Evolutionary conservation across 2,329 filamentous ascomycete species (phyloP).

Genomic region (Stagonosporopsis vannaccii): DNA sequence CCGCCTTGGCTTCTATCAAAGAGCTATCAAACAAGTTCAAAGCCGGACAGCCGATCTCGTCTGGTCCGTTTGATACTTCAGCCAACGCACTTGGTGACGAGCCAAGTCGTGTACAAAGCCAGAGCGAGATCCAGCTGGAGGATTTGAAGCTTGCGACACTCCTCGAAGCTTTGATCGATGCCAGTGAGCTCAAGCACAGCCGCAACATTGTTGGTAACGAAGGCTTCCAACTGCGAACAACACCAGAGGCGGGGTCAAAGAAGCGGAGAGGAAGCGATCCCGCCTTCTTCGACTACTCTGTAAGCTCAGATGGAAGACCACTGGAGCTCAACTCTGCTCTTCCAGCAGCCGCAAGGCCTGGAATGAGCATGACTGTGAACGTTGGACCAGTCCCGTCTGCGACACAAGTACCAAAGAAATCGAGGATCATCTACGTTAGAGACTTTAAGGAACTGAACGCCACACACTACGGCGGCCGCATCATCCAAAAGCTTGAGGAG

Average conservation of each 20-base stretch:
- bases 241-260: background rate
- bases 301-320: constrained; percentile 25
- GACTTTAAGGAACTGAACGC: constrained; percentile 81
- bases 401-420: constrained; percentile 44
- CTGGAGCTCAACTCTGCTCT: constrained; percentile 38
- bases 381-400: constrained; percentile 25
- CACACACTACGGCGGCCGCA: constrained; percentile 70
- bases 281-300: constrained; percentile 43
- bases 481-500: constrained; percentile 74
- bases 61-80: constrained; percentile 22
- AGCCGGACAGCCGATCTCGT: constrained; percentile 13
- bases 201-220: constrained; percentile 20
- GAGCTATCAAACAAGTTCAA: constrained; percentile 29
- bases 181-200: constrained; percentile 40
- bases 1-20: constrained; percentile 29
- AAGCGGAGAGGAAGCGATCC: constrained; percentile 20
- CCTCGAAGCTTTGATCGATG: constrained; percentile 44
- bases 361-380: constrained; percentile 29
- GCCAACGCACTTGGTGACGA: constrained; percentile 24
- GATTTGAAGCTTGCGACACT: constrained; percentile 47
- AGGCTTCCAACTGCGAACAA: background rate
- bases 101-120: constrained; percentile 29
- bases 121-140: constrained; percentile 44
- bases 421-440: constrained; percentile 77
- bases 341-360: constrained; percentile 23